Evolutionary conservation across 75 land plant genomes (phyloP).

Genomic region (Pinus taeda): DNA sequence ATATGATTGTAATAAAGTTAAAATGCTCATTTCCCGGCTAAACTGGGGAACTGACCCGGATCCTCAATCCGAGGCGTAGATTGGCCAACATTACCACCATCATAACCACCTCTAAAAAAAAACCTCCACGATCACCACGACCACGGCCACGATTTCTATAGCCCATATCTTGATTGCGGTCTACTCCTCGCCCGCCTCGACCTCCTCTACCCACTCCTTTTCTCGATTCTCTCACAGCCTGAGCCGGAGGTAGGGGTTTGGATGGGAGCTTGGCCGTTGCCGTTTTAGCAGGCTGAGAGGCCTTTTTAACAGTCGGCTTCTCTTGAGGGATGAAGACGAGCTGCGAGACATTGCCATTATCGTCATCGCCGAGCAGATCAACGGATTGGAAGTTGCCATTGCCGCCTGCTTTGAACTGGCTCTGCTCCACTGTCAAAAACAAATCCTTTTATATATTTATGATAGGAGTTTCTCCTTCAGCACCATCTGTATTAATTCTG

Average conservation of each 20-base stretch:
- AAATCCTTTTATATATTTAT: no score
- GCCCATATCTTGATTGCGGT: slow-evolving; percentile 39
- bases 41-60: slow-evolving; percentile 70
- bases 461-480: no score
- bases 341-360: slow-evolving; percentile 40
- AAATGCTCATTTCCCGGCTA: slow-evolving; percentile 48
- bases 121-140: slow-evolving; percentile 26
- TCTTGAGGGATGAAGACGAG: slow-evolving; percentile 25
- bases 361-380: slow-evolving; percentile 53
- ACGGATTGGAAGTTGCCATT: slow-evolving; percentile 49
- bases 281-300: background rate
- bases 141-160: slow-evolving; percentile 42
- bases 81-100: slow-evolving; percentile 17
- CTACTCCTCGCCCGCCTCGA: slow-evolving; percentile 53
- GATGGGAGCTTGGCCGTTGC: slow-evolving; percentile 34
- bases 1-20: no score
- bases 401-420: background rate
- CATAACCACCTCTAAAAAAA: slow-evolving; percentile 19
- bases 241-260: slow-evolving; percentile 38
- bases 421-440: no score
- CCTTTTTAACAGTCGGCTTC: background rate
- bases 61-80: slow-evolving; percentile 64
- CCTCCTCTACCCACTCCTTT: slow-evolving; percentile 39
- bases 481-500: slow-evolving; percentile 40
- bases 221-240: slow-evolving; percentile 49